Evolutionary conservation across 257 asterid species (phyloP).

Genomic region (Fraxinus pennsylvanica): DNA sequence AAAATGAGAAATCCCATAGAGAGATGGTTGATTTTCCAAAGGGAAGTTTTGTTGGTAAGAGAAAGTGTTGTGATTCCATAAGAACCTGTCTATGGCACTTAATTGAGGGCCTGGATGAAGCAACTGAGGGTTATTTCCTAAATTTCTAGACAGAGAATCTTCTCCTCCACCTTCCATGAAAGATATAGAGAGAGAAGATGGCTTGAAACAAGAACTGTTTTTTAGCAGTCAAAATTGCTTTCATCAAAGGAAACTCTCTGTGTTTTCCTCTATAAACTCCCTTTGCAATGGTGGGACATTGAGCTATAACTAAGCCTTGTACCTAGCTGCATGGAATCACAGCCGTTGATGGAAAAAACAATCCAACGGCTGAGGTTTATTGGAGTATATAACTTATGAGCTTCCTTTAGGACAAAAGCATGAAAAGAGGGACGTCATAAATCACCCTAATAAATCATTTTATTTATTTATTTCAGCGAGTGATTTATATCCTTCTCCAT

Average conservation of each 20-base stretch:
- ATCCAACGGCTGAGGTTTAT: conserved; percentile 48
- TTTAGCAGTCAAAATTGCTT: not conserved
- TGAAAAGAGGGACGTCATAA: conserved; percentile 38
- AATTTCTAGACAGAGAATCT: conserved; percentile 22
- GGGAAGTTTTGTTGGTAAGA: conserved; percentile 23
- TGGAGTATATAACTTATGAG: conserved; percentile 33
- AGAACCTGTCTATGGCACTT: conserved; percentile 40
- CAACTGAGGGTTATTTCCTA: conserved; percentile 24
- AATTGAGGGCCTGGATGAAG: conserved; percentile 39
- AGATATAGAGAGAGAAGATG: not conserved
- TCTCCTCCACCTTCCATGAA: conserved; percentile 48
- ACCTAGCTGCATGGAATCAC: conserved; percentile 37
- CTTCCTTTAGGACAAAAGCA: conserved; percentile 37
- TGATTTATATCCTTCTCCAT: not conserved
- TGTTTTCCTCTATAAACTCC: not conserved
- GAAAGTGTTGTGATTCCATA: conserved; percentile 30
- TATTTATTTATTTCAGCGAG: not conserved
- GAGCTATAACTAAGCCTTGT: conserved; percentile 30
- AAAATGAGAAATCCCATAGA: conserved; percentile 4
- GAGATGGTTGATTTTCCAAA: conserved; percentile 14
- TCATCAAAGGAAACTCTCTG: conserved; percentile 4
- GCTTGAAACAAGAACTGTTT: not conserved
- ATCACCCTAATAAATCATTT: conserved; percentile 19
- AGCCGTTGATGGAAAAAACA: conserved; percentile 43
- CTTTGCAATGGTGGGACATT: not conserved